Evolutionary conservation across 257 asterid genomes (phyloP), one percentile per base, ranked within the genome.

Genomic region (Solanum sitiens): DNA sequence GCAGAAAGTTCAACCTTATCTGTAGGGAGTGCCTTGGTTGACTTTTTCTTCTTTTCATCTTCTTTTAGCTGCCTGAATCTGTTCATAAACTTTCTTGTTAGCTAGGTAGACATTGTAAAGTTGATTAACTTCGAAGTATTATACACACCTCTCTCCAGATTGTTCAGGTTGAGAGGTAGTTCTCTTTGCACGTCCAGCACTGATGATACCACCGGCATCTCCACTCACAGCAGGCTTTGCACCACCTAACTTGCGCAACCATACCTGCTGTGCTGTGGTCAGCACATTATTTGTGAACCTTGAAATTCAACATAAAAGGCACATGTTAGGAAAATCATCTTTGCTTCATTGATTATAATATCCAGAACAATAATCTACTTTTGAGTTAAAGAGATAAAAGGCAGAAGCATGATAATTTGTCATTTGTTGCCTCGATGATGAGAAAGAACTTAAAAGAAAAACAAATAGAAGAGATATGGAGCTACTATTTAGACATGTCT

Each of bases 221-320:
- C 96, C 99, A 79, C 90, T 88, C 65, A 97, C 96, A 86, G 63
- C 94, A 90, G 99, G 99, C 89, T 94, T 94, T 21, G 98, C 99
- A 85, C 99, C 99, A 85, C 99, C 99, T 89, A 95, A 63, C 91
- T 97, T 96, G 70, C 99, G 98, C 87, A 97, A 86, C 99, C 99
- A 97, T 86, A 96, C 98, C 87, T 97, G 99, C 87, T 97, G 99
- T 83, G 97, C 98, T 15, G 99, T 97, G 93, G 98, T 97, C 89
- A 97, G 96, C 89, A 97, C 95, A 83, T 97, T 97, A 89, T 97
- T 97, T 83, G 98, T 91, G 90, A 97, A 96, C 99, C 99, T 96
- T 88, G 75, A 86, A 74, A 76, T 86, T 84, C 82, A 88, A 45
- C 59, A 82, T 50, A 82, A 18, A 47, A 50, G 45, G 20, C 27